Base-by-base conservation (phyloP, 2,329 filamentous ascomycete species). In the Corniculantispora saksenae region DNA sequence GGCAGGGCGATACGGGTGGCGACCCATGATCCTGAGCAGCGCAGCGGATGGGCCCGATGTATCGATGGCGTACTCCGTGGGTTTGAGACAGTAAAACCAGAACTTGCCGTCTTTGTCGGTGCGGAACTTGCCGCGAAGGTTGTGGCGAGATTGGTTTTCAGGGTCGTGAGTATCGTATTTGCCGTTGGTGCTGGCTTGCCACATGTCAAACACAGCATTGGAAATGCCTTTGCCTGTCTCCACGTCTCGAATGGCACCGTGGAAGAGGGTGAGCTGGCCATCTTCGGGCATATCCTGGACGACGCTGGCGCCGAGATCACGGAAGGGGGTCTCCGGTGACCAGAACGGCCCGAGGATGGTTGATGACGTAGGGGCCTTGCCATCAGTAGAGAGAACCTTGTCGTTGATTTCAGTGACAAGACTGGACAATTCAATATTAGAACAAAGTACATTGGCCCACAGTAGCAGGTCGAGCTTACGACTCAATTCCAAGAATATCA, bases 331-430 rank as follows among this genome's bases (percentile, higher is more conserved):
- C 71, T 91, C 83, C 71, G 90, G 89, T 13, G 87, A 89, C 89
- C 90, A 93, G 83, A 93, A 92, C 69, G 90, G 90, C 2, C 90
- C 90, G 66, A 93, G 87, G 72, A 93, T 93, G 66, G 89, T 85
- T 67, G 89, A 90, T 3, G 89, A 91, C n/a, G 90, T 92, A 55
- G 90, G 89, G 66, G 84, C 81, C 67, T 86, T 78, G 73, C 83
- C 82, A 64, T 84, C 83, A 65, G 90, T 86, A 69, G 86, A 86
- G 73, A 88, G 79, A 75, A 87, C 80, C 74, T 84, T 86, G 81
- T 89, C 85, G 68, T 86, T 85, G 70, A 89, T 89, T 72, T 91
- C 88, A 64, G 89, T 67, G 66, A 89, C 86, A 61, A 89, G 82
- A 12, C 86, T 88, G 68, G 21, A n/a, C n/a, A n/a, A n/a, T n/a